These are phyloP conservation scores for Neonectria ditissima DNA, from an alignment of 2,329 filamentous ascomycete genomes.

Conservation along the genomic window DNA sequence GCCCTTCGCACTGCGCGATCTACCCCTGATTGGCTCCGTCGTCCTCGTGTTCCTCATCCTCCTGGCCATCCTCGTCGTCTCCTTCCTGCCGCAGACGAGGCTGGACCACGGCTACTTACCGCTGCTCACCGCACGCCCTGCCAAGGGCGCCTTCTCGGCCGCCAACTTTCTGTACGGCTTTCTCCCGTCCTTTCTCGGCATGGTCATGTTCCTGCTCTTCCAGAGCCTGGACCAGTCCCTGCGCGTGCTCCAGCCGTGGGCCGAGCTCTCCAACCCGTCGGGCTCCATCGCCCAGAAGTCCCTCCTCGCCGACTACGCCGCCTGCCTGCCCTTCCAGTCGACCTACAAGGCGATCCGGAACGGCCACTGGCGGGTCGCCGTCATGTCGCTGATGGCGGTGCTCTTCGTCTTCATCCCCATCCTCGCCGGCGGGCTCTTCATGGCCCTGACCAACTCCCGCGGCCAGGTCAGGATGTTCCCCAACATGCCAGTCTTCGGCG, in stretches of 20 bases:
- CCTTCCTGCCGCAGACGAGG: constrained; percentile 77
- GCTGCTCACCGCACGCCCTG: constrained; percentile 70
- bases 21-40: constrained; percentile 74
- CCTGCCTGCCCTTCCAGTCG: constrained; percentile 71
- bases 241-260: constrained; percentile 77
- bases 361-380: constrained; percentile 74
- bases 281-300: constrained; percentile 73
- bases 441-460: constrained; percentile 71
- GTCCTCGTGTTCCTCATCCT: constrained; percentile 71
- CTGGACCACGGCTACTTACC: constrained; percentile 80
- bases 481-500: constrained; percentile 77
- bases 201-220: constrained; percentile 74
- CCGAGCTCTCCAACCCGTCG: constrained; percentile 66
- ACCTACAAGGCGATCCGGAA: constrained; percentile 69
- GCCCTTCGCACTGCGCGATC: constrained; percentile 80
- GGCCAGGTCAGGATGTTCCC: constrained; percentile 74
- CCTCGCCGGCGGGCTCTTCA: constrained; percentile 77
- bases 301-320: constrained; percentile 77
- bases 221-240: constrained; percentile 74
- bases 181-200: constrained; percentile 75
- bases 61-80: constrained; percentile 79
- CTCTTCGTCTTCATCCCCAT: constrained; percentile 73
- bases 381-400: constrained; percentile 69
- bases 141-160: constrained; percentile 77
- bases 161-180: constrained; percentile 91